phyloP scores from a whole-genome alignment of 2,329 filamentous ascomycete species.

The Cercospora beticola region DNA sequence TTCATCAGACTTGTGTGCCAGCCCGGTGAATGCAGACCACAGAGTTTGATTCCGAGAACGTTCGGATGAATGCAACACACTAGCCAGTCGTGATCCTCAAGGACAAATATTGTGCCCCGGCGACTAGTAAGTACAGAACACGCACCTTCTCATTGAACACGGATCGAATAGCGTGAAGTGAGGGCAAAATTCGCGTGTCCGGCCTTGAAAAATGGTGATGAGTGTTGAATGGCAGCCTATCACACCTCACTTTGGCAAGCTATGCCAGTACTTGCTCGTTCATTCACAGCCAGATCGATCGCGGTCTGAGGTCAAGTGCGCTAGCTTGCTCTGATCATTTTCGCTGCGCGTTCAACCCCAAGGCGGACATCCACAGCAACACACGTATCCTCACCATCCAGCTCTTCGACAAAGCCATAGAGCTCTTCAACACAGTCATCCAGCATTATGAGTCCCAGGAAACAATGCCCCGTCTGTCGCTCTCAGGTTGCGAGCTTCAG shows the following conservation, averaged over 20 bases:
- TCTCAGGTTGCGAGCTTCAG: background rate
- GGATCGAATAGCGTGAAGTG: background rate
- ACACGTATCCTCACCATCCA: background rate
- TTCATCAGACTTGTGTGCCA: background rate
- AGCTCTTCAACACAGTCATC: background rate
- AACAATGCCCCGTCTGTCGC: conserved; percentile 14
- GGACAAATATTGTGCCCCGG: background rate
- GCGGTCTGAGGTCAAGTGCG: background rate
- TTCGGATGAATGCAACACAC: background rate
- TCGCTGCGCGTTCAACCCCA: too few species aligned
- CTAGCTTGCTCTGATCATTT: background rate
- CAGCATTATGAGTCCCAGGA: background rate
- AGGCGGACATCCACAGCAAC: too few species aligned
- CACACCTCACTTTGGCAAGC: background rate
- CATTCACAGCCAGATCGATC: background rate
- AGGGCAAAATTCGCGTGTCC: background rate
- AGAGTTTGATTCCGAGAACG: background rate
- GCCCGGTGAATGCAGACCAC: background rate
- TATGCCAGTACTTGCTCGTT: background rate
- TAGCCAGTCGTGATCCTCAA: background rate
- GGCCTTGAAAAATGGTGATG: background rate
- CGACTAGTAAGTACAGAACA: background rate
- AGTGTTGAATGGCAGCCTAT: background rate
- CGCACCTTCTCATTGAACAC: background rate
- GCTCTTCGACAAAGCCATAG: background rate